A percentile compares a stretch with the other conserved stretches of the same genome.
These are phyloP conservation scores for Aspergillus glaucus DNA, from an alignment of 2,329 filamentous ascomycete genomes.

Conservation along the genomic window DNA sequence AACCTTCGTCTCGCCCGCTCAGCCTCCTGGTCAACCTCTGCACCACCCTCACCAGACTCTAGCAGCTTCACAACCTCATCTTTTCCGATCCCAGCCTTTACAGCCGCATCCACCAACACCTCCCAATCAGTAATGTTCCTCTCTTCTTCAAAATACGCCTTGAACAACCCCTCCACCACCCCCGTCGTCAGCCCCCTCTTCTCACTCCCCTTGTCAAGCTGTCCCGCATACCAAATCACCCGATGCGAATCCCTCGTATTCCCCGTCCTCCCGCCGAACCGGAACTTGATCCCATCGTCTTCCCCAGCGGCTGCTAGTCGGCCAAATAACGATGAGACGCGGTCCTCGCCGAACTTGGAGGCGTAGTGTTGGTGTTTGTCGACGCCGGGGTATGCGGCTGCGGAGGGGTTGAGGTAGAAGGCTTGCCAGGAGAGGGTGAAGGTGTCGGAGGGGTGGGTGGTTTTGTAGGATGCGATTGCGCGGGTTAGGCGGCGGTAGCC, in stretches of 20 bases:
- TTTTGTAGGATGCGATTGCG: slow-evolving; percentile 62
- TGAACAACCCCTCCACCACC: slow-evolving; percentile 59
- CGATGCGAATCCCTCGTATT: slow-evolving; percentile 76
- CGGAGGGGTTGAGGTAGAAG: slow-evolving; percentile 70
- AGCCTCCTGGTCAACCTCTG: slow-evolving; percentile 54
- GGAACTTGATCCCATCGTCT: slow-evolving; percentile 66
- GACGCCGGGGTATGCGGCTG: slow-evolving; percentile 45
- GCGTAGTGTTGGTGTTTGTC: slow-evolving; percentile 55
- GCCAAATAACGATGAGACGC: slow-evolving; percentile 51
- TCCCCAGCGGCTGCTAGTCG: slow-evolving; percentile 55
- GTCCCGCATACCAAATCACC: slow-evolving; percentile 62
- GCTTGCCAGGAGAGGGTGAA: slow-evolving; percentile 71
- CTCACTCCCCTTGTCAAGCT: slow-evolving; percentile 24
- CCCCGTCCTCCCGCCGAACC: slow-evolving; percentile 63
- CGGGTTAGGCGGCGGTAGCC: slow-evolving; percentile 69
- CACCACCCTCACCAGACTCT: slow-evolving; percentile 48
- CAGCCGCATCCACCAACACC: slow-evolving; percentile 48
- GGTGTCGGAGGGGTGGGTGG: slow-evolving; percentile 59
- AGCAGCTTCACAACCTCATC: slow-evolving; percentile 52
- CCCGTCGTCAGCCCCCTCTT: slow-evolving; percentile 49
- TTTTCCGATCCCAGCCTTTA: slow-evolving; percentile 49
- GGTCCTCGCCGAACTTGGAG: slow-evolving; percentile 58
- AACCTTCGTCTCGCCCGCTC: slow-evolving; percentile 46
- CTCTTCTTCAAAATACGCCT: slow-evolving; percentile 59
- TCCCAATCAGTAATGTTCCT: slow-evolving; percentile 56